Evolutionary conservation across 169 alveolate genomes (phyloP).

Genomic region (Plasmodium vinckei): DNA sequence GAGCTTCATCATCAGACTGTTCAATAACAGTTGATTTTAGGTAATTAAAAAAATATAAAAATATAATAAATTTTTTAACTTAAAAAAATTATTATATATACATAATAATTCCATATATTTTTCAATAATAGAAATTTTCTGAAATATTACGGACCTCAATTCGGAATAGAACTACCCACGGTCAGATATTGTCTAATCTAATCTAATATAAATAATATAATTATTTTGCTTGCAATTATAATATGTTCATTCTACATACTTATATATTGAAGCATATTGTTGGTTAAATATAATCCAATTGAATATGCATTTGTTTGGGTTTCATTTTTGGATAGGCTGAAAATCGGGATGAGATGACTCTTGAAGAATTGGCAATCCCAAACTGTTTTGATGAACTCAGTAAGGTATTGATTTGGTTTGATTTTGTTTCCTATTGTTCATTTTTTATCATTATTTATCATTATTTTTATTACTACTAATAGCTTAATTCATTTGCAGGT

Average conservation of each 20-base stretch:
- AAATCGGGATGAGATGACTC: conserved; percentile 17
- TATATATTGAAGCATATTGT: no score
- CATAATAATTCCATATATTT: background rate
- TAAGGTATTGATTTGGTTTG: conserved; percentile 15
- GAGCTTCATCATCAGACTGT: conserved; percentile 40
- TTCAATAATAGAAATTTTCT: conserved; percentile 45
- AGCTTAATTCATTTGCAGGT: conserved; percentile 3
- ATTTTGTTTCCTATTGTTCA: background rate
- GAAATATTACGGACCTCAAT: conserved; percentile 58
- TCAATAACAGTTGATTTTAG: conserved; percentile 40
- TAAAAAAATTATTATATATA: background rate
- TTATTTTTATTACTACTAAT: background rate
- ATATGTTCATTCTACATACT: no score
- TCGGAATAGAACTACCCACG: conserved; percentile 62
- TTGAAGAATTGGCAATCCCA: conserved; percentile 9
- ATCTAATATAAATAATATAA: no score
- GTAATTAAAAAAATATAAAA: conserved; percentile 4
- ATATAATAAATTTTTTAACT: background rate
- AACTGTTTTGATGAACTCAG: conserved; percentile 31
- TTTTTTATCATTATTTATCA: background rate
- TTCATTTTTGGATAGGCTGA: conserved; percentile 16
- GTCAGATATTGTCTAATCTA: conserved; percentile 1
- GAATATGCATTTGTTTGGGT: no score
- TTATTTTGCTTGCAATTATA: no score
- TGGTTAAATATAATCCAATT: no score